These are phyloP conservation scores for Russula emetica DNA, from an alignment of 768 basidiomycete species.

Conservation along the genomic window DNA sequence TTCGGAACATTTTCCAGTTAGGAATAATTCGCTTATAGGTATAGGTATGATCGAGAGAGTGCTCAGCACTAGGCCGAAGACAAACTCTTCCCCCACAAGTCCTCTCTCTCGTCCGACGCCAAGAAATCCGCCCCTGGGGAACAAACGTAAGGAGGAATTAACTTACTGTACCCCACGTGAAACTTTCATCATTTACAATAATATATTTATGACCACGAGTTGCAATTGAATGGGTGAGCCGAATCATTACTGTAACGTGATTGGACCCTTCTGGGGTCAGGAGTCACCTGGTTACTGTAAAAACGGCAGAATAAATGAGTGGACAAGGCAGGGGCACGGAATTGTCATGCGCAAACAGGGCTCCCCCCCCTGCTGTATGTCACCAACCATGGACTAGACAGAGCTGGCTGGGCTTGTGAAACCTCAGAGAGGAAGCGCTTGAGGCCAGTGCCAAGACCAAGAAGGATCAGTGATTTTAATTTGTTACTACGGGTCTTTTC, in stretches of 20 bases:
- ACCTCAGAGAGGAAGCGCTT: slow-evolving; percentile 33
- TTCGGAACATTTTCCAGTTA: background rate
- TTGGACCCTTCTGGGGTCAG: slow-evolving; percentile 34
- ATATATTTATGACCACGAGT: background rate
- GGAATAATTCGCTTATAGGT: no score
- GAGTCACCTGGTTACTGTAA: slow-evolving; percentile 30
- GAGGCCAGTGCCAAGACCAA: slow-evolving; percentile 31
- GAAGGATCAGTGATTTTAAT: slow-evolving; percentile 47
- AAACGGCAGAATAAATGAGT: slow-evolving; percentile 32
- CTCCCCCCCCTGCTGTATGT: slow-evolving; percentile 40
- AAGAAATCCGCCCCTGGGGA: slow-evolving; percentile 6
- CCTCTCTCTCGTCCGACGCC: slow-evolving; percentile 10
- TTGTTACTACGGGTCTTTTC: slow-evolving; percentile 47
- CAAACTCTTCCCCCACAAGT: no score
- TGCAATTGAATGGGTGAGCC: slow-evolving; percentile 37
- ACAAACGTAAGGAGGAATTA: background rate
- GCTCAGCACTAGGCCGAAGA: no score
- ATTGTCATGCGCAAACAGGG: slow-evolving; percentile 34
- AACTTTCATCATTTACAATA: background rate
- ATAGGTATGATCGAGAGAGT: no score
- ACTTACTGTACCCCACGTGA: no score
- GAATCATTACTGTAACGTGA: no score
- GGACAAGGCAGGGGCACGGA: slow-evolving; percentile 28
- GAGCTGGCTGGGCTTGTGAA: slow-evolving; percentile 9
- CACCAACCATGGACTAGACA: slow-evolving; percentile 45